A percentile compares a stretch with the other conserved stretches of the same genome.
These are phyloP conservation scores for Kalmusia sp. DNA, from an alignment of 2,329 filamentous ascomycete species.

Conservation along the genomic window DNA sequence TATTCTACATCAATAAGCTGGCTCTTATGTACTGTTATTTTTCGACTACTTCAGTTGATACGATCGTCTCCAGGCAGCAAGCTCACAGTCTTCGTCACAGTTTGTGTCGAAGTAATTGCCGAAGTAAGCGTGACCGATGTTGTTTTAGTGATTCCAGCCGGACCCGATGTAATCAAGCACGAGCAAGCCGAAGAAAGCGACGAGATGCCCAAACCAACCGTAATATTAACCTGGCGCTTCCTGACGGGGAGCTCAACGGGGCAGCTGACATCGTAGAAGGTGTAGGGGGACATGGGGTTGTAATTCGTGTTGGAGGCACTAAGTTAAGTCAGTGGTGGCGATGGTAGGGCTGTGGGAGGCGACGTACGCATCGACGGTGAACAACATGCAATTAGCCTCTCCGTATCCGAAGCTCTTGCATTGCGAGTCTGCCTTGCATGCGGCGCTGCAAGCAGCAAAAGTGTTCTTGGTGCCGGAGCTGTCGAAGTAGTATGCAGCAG, in stretches of 20 bases:
- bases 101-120: conserved; percentile 25
- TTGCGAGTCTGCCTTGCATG: conserved; percentile 40
- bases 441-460: conserved; percentile 33
- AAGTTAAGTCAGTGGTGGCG: not conserved
- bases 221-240: conserved; percentile 39
- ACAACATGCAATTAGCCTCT: conserved; percentile 43
- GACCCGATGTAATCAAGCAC: conserved; percentile 37
- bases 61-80: conserved; percentile 5
- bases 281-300: conserved; percentile 43
- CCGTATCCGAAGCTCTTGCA: conserved; percentile 43
- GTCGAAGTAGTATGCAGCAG: conserved; percentile 42
- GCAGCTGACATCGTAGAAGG: conserved; percentile 39
- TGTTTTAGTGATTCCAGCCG: conserved; percentile 32
- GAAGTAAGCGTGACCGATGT: conserved; percentile 24
- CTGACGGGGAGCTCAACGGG: conserved; percentile 36
- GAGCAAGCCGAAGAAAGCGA: conserved; percentile 36
- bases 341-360: not conserved
- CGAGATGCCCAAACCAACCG: conserved; percentile 28
- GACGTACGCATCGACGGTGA: conserved; percentile 38
- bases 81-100: conserved; percentile 29
- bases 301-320: conserved; percentile 40
- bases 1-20: no score
- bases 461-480: conserved; percentile 43
- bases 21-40: no score
- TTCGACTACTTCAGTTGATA: not conserved